Evolutionary conservation across 2,329 filamentous ascomycete genomes (phyloP).

Genomic region (Fusarium tanahbumbuense): DNA sequence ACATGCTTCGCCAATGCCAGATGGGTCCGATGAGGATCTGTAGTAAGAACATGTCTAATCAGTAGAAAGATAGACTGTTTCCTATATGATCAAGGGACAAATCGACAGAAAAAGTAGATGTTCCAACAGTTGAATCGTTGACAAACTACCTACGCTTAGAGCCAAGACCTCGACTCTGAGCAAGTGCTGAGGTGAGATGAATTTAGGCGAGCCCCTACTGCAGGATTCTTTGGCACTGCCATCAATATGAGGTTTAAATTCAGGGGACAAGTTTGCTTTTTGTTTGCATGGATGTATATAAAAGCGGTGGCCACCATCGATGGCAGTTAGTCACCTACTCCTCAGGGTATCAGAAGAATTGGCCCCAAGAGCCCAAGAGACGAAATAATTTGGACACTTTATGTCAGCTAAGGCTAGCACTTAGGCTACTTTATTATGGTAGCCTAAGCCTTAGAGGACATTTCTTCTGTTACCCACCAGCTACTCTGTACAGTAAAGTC

Average conservation of each 20-base stretch:
- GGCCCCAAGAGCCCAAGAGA: too few species aligned
- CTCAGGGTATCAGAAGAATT: too few species aligned
- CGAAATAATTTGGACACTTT: too few species aligned
- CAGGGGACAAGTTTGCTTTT: background rate
- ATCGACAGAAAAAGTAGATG: background rate
- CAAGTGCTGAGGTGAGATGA: conserved; percentile 26
- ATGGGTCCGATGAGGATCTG: background rate
- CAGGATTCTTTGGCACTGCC: background rate
- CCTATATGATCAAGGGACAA: background rate
- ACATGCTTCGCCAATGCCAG: background rate
- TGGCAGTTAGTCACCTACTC: too few species aligned
- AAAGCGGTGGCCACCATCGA: background rate
- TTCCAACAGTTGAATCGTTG: background rate
- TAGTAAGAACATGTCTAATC: background rate
- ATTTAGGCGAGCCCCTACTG: background rate
- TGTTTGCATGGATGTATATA: background rate
- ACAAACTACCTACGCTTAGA: background rate
- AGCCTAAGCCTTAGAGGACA: too few species aligned
- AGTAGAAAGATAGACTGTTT: background rate
- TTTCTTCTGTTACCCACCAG: too few species aligned
- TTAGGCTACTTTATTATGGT: too few species aligned
- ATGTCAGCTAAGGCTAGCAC: too few species aligned
- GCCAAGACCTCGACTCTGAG: conserved; percentile 1
- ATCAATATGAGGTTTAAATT: background rate
- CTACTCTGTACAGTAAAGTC: background rate